Conservation (phyloP, 257 asterid genomes). For the Cordia subcordata region DNA sequence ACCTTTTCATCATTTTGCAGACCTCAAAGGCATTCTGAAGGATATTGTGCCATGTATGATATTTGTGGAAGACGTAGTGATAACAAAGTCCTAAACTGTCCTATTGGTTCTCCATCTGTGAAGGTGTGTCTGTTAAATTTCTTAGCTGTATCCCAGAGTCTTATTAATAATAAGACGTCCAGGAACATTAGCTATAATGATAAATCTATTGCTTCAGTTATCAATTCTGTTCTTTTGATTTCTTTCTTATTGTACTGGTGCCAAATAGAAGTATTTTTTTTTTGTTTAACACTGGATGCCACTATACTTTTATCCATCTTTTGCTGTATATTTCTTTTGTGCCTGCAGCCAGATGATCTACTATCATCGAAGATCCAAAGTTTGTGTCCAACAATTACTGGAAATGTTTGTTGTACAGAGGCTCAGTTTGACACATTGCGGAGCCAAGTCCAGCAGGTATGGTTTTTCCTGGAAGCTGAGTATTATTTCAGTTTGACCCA, state of each 20-base stretch:
- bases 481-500: no score
- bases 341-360: conserved; percentile 66
- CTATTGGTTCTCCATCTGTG: conserved; percentile 61
- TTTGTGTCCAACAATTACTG: conserved; percentile 91
- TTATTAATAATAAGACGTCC: background rate
- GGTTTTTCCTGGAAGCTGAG: conserved; percentile 3
- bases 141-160: background rate
- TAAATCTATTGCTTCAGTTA: background rate
- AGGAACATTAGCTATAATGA: background rate
- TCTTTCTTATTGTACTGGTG: background rate
- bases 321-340: conserved; percentile 8
- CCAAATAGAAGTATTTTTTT: background rate
- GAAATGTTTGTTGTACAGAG: conserved; percentile 92
- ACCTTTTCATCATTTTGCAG: conserved; percentile 19
- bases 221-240: background rate
- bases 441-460: conserved; percentile 94
- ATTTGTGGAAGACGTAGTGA: conserved; percentile 86
- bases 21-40: conserved; percentile 64
- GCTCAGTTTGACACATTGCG: conserved; percentile 71
- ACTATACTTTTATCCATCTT: conserved; percentile 9
- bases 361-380: conserved; percentile 88
- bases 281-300: background rate
- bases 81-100: conserved; percentile 88
- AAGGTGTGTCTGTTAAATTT: conserved; percentile 40
- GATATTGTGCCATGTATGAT: conserved; percentile 82